A percentile compares a stretch with the other conserved stretches of the same genome.
Conservation (phyloP, 495 filamentous ascomycete species). For the Xylaria cubensis region DNA sequence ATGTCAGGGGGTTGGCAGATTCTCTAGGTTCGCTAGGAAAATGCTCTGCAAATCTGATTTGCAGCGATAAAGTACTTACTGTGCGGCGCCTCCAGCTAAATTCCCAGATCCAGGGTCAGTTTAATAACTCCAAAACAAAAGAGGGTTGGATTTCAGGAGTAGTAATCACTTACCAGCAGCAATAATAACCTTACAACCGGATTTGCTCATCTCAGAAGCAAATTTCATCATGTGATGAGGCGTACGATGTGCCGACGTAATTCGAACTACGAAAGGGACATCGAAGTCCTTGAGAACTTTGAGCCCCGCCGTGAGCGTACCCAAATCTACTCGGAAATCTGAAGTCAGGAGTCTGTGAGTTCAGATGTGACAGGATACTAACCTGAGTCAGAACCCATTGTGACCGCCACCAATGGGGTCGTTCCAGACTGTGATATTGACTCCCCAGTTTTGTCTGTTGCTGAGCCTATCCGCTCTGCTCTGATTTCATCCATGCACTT, state of each 20-base stretch:
- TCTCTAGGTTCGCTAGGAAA: neutral
- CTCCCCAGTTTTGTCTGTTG: constrained; percentile 36
- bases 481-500: constrained; percentile 69
- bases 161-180: constrained; percentile 63
- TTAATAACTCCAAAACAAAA: neutral
- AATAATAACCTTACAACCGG: constrained; percentile 88
- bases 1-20: neutral
- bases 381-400: constrained; percentile 90
- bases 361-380: neutral
- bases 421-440: constrained; percentile 31
- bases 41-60: too few species aligned
- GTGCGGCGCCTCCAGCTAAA: constrained; percentile 28
- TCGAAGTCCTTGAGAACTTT: constrained; percentile 76
- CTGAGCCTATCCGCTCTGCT: constrained; percentile 55
- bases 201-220: constrained; percentile 68
- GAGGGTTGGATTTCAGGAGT: neutral
- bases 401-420: constrained; percentile 75
- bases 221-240: constrained; percentile 82
- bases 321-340: constrained; percentile 63
- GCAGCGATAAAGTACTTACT: constrained; percentile 13
- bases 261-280: constrained; percentile 77
- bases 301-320: constrained; percentile 75
- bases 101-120: constrained; percentile 10
- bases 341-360: neutral
- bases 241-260: constrained; percentile 95